Base-by-base conservation (phyloP, 1,139 yeast genomes). In the Yamadazyma atlantica region DNA sequence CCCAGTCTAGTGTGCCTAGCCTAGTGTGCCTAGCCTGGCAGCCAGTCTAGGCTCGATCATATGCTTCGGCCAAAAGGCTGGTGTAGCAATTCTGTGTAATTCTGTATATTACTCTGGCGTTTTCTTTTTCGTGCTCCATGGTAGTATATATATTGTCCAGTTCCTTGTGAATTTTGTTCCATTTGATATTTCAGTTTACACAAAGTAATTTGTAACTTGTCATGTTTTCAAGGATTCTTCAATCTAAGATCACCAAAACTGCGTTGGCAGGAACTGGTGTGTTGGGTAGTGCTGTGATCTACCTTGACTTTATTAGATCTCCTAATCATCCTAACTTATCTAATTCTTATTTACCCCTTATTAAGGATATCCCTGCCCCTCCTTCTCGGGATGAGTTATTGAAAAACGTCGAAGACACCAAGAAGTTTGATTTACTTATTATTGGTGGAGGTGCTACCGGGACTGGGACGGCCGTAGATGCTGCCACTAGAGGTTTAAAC, bases 391-490 rank as follows among this genome's bases (percentile, higher is more conserved):
- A 53, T 8, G 55, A 60, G 21, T 58, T 69, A 37, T 51, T 71
- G 38, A 50, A 57, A 12, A 62, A 58, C 31, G 55, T 71, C 43
- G 60, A 58, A 24, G 48, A 51, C 25, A 40, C 42, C n/a, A 66
- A 73, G 29, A 71, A 80, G 51, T 90, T 81, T 55, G 97, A 90
- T 58, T 78, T 90, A 23, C 64, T 90, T 49, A 73, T 90, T 48
- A 82, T 90, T 49, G 97, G 97, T 41, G 97, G 96, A 48, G 97
- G 97, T 60, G 97, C 97, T 27, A 83, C 94, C 14, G 97, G 97
- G 47, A 70, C 96, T 6, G 97, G 97, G 40, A 80, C 89, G 35
- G 97, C 97, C 1, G 71, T 90, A 34, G 97, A 90, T 63, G 97
- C 97, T 26, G 80, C 85, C 15, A 79, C 95, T 28, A 77, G 97